These are phyloP conservation scores for Ailanthus altissimus DNA, from an alignment of 345 rosid genomes.

Conservation along the genomic window DNA sequence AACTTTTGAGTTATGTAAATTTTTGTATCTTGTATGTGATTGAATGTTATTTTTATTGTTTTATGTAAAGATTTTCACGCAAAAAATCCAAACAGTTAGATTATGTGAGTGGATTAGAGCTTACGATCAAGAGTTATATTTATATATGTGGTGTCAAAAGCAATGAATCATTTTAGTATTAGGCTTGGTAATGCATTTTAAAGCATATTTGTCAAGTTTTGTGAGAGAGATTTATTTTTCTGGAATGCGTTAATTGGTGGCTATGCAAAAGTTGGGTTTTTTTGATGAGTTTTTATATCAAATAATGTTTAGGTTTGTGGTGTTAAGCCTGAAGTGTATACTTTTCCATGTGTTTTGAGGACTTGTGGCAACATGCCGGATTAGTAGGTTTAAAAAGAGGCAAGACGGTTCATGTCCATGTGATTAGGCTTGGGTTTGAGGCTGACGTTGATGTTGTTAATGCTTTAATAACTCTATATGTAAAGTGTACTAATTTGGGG, in stretches of 20 bases:
- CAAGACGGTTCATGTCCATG: conserved; percentile 85
- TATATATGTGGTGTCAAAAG: conserved; percentile 42
- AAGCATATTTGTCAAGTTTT: conserved; percentile 82
- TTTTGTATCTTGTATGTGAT: too few relatives aligned
- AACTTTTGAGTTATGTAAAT: too few relatives aligned
- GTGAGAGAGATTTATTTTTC: conserved; percentile 78
- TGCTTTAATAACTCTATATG: conserved; percentile 86
- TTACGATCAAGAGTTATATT: conserved; percentile 51
- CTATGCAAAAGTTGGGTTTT: conserved; percentile 76
- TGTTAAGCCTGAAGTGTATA: conserved; percentile 79
- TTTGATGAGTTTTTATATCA: conserved; percentile 86
- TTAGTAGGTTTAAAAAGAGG: conserved; percentile 62
- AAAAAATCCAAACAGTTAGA: too few relatives aligned
- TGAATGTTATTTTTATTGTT: too few relatives aligned
- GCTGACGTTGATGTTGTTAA: conserved; percentile 75
- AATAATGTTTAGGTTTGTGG: conserved; percentile 83
- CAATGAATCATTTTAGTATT: conserved; percentile 46
- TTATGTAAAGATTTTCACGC: too few relatives aligned
- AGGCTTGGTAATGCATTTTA: conserved; percentile 75
- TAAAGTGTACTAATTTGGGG: conserved; percentile 61
- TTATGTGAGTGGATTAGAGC: conserved; percentile 78
- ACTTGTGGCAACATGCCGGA: conserved; percentile 81
- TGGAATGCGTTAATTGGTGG: conserved; percentile 95
- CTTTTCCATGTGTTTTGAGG: conserved; percentile 89
- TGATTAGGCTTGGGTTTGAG: conserved; percentile 68